A percentile compares a stretch with the other conserved stretches of the same genome.
These are phyloP conservation scores for Mycosarcoma maydis DNA, from an alignment of 1,284 basidiomycete genomes.

Conservation along the genomic window DNA sequence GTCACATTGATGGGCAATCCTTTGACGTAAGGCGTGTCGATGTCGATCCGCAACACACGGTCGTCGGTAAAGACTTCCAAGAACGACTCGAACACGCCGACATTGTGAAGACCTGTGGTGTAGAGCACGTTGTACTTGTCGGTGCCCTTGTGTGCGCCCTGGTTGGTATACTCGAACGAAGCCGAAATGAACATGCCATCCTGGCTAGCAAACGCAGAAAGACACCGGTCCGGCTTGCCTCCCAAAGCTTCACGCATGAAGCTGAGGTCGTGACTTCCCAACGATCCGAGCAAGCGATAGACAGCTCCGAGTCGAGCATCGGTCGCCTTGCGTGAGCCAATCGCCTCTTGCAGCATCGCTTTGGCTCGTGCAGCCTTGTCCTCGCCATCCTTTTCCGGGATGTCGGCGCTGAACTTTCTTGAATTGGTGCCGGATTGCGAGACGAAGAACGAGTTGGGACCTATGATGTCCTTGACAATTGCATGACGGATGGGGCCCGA, in stretches of 20 bases:
- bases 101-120: conserved; percentile 58
- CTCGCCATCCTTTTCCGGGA: conserved; percentile 16
- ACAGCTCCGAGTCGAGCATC: conserved; percentile 55
- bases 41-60: conserved; percentile 67
- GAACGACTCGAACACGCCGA: conserved; percentile 69
- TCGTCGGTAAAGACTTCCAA: conserved; percentile 69
- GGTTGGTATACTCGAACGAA: conserved; percentile 35
- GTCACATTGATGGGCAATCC: conserved; percentile 68
- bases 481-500: conserved; percentile 65
- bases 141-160: conserved; percentile 15
- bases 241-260: conserved; percentile 68
- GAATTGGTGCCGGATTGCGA: conserved; percentile 66
- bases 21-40: conserved; percentile 68
- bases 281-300: conserved; percentile 65
- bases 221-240: conserved; percentile 37
- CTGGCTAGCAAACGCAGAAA: conserved; percentile 35
- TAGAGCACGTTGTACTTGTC: conserved; percentile 44
- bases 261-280: conserved; percentile 68
- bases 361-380: conserved; percentile 23
- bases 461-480: conserved; percentile 69
- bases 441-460: conserved; percentile 68
- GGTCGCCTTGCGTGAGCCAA: conserved; percentile 36
- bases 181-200: conserved; percentile 52
- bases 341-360: conserved; percentile 47
- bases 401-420: conserved; percentile 59